Conservation (phyloP, 306 rosid genomes). For the Fagus sylvatica region DNA sequence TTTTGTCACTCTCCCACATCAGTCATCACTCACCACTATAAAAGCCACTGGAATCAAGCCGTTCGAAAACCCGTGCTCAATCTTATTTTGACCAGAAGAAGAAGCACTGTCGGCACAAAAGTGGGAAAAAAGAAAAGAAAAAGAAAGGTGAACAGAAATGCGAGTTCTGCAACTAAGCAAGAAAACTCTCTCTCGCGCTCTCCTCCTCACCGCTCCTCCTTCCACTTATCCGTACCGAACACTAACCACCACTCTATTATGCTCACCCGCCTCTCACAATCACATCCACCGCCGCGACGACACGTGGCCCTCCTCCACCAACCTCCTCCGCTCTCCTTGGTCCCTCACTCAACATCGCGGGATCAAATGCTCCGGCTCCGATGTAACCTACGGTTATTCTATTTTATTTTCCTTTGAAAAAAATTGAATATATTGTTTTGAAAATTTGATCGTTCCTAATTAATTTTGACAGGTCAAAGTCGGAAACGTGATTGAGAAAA, state of each 20-base stretch:
- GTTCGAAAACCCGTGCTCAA: too few species aligned
- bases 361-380: slow-evolving; percentile 62
- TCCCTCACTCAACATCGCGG: slow-evolving; percentile 60
- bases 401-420: too few species aligned
- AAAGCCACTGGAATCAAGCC: too few species aligned
- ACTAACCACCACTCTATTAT: background rate
- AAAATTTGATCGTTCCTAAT: slow-evolving; percentile 5
- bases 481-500: slow-evolving; percentile 75
- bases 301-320: slow-evolving; percentile 8
- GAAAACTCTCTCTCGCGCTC: slow-evolving; percentile 30
- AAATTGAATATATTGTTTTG: background rate
- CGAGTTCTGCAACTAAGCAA: slow-evolving; percentile 39
- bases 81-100: background rate
- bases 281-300: slow-evolving; percentile 10
- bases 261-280: slow-evolving; percentile 33
- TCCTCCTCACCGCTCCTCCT: slow-evolving; percentile 20
- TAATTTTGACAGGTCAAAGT: slow-evolving; percentile 58
- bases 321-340: slow-evolving; percentile 53
- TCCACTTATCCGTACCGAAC: slow-evolving; percentile 17
- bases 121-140: too few species aligned
- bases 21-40: too few species aligned
- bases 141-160: too few species aligned
- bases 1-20: too few species aligned
- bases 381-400: slow-evolving; percentile 40
- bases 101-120: background rate